These are phyloP conservation scores for Noccaea bulbosa DNA, from an alignment of 345 rosid genomes.

Conservation along the genomic window DNA sequence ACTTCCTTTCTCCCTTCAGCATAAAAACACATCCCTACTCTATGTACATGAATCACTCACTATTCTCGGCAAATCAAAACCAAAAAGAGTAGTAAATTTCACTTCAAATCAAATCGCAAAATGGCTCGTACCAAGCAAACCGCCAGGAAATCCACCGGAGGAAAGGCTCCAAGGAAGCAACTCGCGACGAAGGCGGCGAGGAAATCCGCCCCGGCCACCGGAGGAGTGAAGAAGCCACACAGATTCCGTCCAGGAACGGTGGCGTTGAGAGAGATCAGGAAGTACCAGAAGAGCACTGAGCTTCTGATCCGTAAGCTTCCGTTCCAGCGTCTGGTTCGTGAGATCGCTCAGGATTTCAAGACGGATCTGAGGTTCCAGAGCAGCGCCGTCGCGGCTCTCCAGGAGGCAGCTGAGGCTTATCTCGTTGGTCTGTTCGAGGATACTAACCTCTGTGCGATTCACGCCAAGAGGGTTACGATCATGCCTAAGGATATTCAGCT, in stretches of 20 bases:
- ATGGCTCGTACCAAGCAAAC: slow-evolving; percentile 78
- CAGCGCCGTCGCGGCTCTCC: slow-evolving; percentile 61
- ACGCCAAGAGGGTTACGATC: slow-evolving; percentile 64
- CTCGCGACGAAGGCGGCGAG: slow-evolving; percentile 67
- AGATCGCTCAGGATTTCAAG: slow-evolving; percentile 71
- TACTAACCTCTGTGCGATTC: slow-evolving; percentile 63
- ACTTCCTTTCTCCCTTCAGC: not conserved
- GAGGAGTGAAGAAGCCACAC: slow-evolving; percentile 70
- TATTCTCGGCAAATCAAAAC: slow-evolving; percentile 6
- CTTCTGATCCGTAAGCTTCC: slow-evolving; percentile 42
- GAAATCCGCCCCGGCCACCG: slow-evolving; percentile 66
- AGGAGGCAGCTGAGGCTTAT: slow-evolving; percentile 64
- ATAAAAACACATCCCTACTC: slow-evolving; percentile 25
- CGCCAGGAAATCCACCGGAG: slow-evolving; percentile 66
- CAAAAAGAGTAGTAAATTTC: not conserved
- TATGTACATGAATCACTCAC: not conserved
- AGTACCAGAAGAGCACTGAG: slow-evolving; percentile 41
- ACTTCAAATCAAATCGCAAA: not conserved
- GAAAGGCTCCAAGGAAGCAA: slow-evolving; percentile 66
- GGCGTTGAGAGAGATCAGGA: slow-evolving; percentile 36
- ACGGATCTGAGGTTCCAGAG: slow-evolving; percentile 70
- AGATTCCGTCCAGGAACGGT: slow-evolving; percentile 45
- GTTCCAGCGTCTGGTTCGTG: slow-evolving; percentile 48
- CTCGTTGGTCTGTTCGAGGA: slow-evolving; percentile 60
- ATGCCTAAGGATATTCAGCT: slow-evolving; percentile 71